Base-by-base conservation (phyloP, 1,284 basidiomycete species). In the Ceratobasidium sp. region DNA sequence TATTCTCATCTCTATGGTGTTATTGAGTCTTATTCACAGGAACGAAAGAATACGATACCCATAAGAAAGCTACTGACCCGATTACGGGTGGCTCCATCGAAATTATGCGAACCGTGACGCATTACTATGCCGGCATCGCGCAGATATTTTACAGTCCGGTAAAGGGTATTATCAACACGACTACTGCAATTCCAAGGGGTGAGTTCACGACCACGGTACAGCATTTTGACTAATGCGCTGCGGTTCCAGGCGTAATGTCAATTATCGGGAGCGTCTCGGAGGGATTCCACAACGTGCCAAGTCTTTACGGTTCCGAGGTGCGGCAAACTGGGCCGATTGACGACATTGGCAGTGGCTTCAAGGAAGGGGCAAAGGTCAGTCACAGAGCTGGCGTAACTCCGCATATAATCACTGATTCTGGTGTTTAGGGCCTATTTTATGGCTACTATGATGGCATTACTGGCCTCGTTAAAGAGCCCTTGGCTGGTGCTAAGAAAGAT, bases 391-490 rank as follows among this genome's bases (percentile, higher is more conserved):
- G 54, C 34, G 19, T n/a, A 17, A 7, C 17, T 40, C 11, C 34
- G 37, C 52, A 51, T 51, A 57, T 25, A 64, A 7, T 29, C 67
- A 51, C 77, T 76, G 43, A 77, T 29, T 13, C 9, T 7, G 44
- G 29, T 19, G n/a, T 78, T 1, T 82, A 83, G 80, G 83, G 84
- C 4, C 76, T 85, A 8, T 82, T 81, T 49, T 84, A 81, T 64
- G 84, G 88, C 4, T 86, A 86, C 66, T 87, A 86, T 79, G 88
- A 89, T 80, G 89, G 88, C 15, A 87, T 89, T 68, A 87, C 87
- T 0, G 88, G 88, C 0, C 82, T 89, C 1, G 85, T 89, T n/a
- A 85, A 82, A 17, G 88, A 89, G 79, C 87, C 88, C 0, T 76
- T 86, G 7, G 82, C 84, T 78, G 88, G 87, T 0, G 87, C 84